phyloP scores from a whole-genome alignment of 305 asterid genomes.

The Solanum chacoense region DNA sequence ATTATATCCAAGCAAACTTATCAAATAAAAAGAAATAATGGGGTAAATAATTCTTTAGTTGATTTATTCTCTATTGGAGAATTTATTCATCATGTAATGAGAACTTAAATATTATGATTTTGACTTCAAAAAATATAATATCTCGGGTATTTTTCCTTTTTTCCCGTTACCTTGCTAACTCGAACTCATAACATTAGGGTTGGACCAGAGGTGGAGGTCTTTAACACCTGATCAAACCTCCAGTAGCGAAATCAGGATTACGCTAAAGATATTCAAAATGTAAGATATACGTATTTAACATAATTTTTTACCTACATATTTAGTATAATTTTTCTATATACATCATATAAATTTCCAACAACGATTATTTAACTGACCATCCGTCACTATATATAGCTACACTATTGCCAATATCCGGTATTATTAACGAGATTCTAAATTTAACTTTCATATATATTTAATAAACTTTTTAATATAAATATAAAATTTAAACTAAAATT shows the following conservation, averaged over 20 bases:
- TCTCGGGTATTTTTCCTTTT: neutral
- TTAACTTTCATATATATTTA: neutral
- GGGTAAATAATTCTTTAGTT: neutral
- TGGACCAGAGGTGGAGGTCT: neutral
- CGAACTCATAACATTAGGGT: neutral
- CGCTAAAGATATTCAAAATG: no score
- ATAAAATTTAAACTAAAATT: neutral
- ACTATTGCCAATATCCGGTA: neutral
- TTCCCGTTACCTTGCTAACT: neutral
- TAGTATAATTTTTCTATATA: neutral
- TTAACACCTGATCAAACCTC: neutral
- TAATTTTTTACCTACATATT: no score
- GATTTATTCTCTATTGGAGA: neutral
- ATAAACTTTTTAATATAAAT: neutral
- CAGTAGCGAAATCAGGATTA: fast-evolving
- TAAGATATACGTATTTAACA: no score
- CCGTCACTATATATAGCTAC: neutral
- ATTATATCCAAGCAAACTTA: neutral
- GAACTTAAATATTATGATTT: neutral
- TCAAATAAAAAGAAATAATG: neutral
- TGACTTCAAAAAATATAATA: neutral
- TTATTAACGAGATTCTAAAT: neutral
- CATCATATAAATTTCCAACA: neutral
- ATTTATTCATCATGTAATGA: neutral
- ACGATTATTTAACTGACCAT: fast-evolving